phyloP scores from a whole-genome alignment of 1,284 basidiomycete genomes.

The Trichosporon ovoides region DNA sequence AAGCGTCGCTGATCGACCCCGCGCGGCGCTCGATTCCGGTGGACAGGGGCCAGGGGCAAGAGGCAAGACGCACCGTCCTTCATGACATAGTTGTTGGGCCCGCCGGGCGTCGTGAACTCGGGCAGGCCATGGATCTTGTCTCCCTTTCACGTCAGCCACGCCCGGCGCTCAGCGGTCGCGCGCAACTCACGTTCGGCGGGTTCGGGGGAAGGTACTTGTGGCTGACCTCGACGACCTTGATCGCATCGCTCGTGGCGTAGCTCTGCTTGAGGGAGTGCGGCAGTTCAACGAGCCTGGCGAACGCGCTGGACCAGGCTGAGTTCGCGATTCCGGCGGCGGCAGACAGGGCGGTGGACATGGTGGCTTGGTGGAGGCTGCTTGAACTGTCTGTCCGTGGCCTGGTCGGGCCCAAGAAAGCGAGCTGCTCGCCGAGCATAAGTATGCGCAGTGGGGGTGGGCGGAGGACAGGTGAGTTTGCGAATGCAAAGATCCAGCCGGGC shows the following conservation, averaged over 20 bases:
- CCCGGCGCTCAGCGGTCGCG: too few relatives aligned
- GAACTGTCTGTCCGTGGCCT: too few relatives aligned
- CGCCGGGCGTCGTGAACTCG: slow-evolving; percentile 35
- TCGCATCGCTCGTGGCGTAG: slow-evolving; percentile 14
- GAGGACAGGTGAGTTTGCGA: too few relatives aligned
- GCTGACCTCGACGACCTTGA: slow-evolving; percentile 35
- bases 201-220: slow-evolving; percentile 30
- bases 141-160: slow-evolving; percentile 15
- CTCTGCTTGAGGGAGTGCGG: not conserved
- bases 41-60: not conserved
- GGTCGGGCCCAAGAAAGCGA: too few relatives aligned
- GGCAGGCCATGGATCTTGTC: slow-evolving; percentile 25
- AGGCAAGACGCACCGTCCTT: slow-evolving; percentile 25
- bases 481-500: too few relatives aligned
- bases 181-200: slow-evolving; percentile 25
- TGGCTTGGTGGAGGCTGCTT: too few relatives aligned
- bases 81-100: slow-evolving; percentile 32
- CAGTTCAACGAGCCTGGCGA: not conserved
- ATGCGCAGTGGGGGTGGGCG: too few relatives aligned
- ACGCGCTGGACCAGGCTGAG: not conserved
- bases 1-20: not conserved
- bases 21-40: not conserved
- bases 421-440: too few relatives aligned
- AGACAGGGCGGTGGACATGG: not conserved
- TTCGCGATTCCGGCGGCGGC: not conserved